These are phyloP conservation scores for Kappamyces sp. DNA, from an alignment of 192 early-diverging fungal genomes.

Conservation along the genomic window DNA sequence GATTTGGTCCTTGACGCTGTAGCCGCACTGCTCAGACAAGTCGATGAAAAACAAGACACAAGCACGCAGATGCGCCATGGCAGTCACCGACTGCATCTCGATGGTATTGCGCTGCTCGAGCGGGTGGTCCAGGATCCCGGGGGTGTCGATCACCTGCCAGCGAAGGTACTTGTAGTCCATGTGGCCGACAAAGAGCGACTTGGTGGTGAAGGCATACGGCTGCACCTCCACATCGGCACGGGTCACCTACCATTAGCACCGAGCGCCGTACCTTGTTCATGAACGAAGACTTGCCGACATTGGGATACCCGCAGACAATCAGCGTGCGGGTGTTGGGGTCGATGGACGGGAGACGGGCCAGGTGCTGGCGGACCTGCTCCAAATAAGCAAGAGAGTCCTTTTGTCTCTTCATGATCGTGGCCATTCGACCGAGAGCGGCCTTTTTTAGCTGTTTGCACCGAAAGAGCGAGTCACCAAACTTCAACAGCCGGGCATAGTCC, in stretches of 20 bases:
- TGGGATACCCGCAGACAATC: slow-evolving; percentile 99
- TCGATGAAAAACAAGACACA: slow-evolving; percentile 98
- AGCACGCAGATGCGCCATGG: slow-evolving; percentile 93
- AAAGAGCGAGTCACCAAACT: slow-evolving; percentile 99
- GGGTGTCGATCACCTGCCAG: slow-evolving; percentile 99
- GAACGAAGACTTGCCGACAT: slow-evolving; percentile 95
- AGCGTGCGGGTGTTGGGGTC: slow-evolving; percentile 99
- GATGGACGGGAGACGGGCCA: slow-evolving; percentile 96
- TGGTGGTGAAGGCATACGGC: slow-evolving; percentile 99
- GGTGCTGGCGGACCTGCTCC: slow-evolving; percentile 98
- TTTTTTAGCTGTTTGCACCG: slow-evolving; percentile 99
- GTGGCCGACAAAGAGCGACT: slow-evolving; percentile 99
- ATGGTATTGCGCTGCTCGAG: slow-evolving; percentile 99
- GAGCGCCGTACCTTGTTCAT: slow-evolving; percentile 87
- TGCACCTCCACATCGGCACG: slow-evolving; percentile 99
- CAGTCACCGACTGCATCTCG: slow-evolving; percentile 99
- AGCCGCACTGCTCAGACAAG: slow-evolving; percentile 97
- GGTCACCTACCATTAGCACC: slow-evolving; percentile 87
- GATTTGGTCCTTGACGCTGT: slow-evolving; percentile 86
- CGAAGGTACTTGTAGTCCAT: slow-evolving; percentile 99
- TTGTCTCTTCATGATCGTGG: slow-evolving; percentile 98
- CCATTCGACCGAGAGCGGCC: slow-evolving; percentile 97
- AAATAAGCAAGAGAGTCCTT: slow-evolving; percentile 95
- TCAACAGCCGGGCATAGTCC: slow-evolving; percentile 94
- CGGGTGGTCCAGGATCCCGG: slow-evolving; percentile 98